phyloP scores from a whole-genome alignment of 306 rosid genomes.

The Ammopiptanthus mongolicus region DNA sequence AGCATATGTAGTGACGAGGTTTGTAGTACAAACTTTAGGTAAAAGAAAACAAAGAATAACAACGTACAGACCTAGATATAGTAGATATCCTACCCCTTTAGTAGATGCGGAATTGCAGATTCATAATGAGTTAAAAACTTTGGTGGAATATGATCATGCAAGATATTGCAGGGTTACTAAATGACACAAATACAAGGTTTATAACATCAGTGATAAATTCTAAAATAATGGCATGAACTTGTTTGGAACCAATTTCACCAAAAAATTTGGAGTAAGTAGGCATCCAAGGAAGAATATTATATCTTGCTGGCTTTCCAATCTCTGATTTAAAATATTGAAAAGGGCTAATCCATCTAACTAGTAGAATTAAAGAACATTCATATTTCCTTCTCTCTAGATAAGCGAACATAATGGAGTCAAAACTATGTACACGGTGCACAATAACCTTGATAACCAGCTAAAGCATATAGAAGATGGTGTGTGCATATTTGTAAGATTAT shows the following conservation, averaged over 20 bases:
- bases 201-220: background rate
- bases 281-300: background rate
- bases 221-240: background rate
- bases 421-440: background rate
- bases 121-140: background rate
- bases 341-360: background rate
- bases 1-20: background rate
- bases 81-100: background rate
- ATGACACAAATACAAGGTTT: background rate
- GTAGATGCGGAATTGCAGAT: background rate
- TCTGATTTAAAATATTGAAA: background rate
- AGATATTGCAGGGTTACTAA: background rate
- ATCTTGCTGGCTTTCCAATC: background rate
- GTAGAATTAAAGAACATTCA: conserved; percentile 18
- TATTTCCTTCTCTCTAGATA: background rate
- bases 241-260: background rate
- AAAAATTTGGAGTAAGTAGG: background rate
- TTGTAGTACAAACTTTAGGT: background rate
- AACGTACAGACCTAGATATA: background rate
- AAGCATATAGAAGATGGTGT: background rate
- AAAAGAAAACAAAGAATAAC: background rate
- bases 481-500: background rate
- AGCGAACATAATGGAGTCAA: background rate
- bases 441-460: background rate
- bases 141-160: background rate